Base-by-base conservation (phyloP, 768 basidiomycete species). In the Pseudohyphozyma bogoriensis region DNA sequence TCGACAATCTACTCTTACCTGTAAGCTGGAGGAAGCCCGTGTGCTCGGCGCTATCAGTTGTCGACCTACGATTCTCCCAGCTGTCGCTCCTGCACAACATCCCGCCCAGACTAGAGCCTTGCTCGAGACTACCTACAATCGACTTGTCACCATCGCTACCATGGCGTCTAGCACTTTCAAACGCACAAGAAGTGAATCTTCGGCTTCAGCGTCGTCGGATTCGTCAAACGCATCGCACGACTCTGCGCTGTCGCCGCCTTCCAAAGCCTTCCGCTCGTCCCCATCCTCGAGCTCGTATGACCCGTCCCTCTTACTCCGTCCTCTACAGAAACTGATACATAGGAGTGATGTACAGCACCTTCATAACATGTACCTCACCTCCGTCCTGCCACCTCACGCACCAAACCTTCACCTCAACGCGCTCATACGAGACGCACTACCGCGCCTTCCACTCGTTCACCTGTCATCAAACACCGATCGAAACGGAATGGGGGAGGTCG, bases 311-410 rank as follows among this genome's bases (percentile, higher is more conserved):
- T 1, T 37, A n/a, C 33, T 2, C n/a, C 4, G 11, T 4, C 35
- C 20, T n/a, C 13, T 8, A 36, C 22, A 24, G 13, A 45, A 7
- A 16, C 18, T 29, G 26, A 15, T 15, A 20, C 50, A 49, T 15
- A n/a, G n/a, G n/a, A n/a, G n/a, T n/a, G n/a, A 20, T 31, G n/a
- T 16, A 24, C 35, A 50, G 47, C 29, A 24, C 59, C 11, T 4
- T 0, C 8, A 66, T 55, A 55, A 59, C 61, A 0, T 69, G 68
- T 44, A 29, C 61, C 32, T 56, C 68, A 13, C 61, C 64, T 1
- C 66, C 68, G 4, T 31, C 51, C n/a, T 69, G 68, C 50, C 18
- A 45, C 22, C 2, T 5, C 18, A 46, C 26, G 7, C 63, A 54
- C 18, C 13, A 49, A 11, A 1, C 31, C 0, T 61, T 57, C 56